A percentile compares a stretch with the other conserved stretches of the same genome.
Conservation (phyloP, 2,329 filamentous ascomycete species). For the Diaporthe ilicicola region DNA sequence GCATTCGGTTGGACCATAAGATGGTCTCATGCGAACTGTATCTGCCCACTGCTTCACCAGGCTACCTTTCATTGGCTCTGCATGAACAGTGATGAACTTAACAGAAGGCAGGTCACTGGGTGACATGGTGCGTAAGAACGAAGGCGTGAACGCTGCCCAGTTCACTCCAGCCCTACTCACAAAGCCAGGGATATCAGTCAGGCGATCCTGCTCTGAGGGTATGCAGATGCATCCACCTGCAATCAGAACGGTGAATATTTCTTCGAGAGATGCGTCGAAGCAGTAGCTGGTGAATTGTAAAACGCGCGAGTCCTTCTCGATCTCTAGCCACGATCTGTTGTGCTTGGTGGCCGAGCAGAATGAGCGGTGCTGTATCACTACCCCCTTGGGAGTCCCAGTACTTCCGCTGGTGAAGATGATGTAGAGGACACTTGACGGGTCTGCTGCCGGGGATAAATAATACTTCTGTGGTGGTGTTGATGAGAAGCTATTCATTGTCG, state of each 20-base stretch:
- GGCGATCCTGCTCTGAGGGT: background rate
- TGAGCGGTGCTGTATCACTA: background rate
- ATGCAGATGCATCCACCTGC: slow-evolving; percentile 2
- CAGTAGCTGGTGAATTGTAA: slow-evolving; percentile 3
- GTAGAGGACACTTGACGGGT: background rate
- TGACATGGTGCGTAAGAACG: background rate
- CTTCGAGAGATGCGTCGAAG: background rate
- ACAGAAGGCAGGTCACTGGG: background rate
- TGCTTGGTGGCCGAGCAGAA: background rate
- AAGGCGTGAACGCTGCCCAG: background rate
- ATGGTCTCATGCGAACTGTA: background rate
- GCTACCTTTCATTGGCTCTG: background rate
- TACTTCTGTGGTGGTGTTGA: too few relatives aligned
- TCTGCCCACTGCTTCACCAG: background rate
- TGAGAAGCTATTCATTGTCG: background rate
- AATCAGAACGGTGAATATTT: background rate
- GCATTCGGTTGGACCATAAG: slow-evolving; percentile 1
- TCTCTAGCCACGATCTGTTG: background rate
- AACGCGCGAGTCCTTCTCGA: background rate
- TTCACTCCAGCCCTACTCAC: background rate
- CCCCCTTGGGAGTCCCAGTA: background rate
- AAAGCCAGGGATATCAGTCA: background rate
- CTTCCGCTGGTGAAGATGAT: slow-evolving; percentile 1
- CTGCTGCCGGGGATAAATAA: background rate
- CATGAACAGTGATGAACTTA: background rate